Evolutionary conservation across 352 stramenopile species (phyloP).

Genomic region (Peronosclerospora sorghi): DNA sequence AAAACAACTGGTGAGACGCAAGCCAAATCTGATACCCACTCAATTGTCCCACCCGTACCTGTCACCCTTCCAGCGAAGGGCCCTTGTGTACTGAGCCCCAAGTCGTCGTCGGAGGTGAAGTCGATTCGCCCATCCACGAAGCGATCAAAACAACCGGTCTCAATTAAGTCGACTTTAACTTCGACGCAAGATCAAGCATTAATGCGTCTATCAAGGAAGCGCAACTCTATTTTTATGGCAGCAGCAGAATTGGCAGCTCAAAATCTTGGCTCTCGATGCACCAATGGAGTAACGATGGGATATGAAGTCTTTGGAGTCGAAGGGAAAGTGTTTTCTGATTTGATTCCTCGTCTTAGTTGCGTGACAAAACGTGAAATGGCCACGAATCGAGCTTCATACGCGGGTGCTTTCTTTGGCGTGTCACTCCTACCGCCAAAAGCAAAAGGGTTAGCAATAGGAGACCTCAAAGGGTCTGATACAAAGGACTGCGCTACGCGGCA

Average conservation of each 20-base stretch:
- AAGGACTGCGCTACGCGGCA: neutral
- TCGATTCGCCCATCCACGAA: constrained; percentile 3
- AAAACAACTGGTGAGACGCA: neutral
- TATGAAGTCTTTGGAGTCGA: constrained; percentile 26
- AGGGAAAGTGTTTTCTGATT: constrained; percentile 15
- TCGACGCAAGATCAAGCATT: constrained; percentile 30
- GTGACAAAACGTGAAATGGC: constrained; percentile 21
- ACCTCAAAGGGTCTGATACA: neutral
- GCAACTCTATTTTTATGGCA: constrained; percentile 42
- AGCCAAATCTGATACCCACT: constrained; percentile 1
- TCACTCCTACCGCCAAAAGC: constrained; percentile 11
- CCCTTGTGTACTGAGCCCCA: constrained; percentile 5
- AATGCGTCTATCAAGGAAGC: constrained; percentile 38
- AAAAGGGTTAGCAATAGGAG: constrained; percentile 3
- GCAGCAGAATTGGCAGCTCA: constrained; percentile 10
- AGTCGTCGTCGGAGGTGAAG: constrained; percentile 1
- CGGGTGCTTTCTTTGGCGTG: constrained; percentile 26
- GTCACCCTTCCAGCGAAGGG: neutral
- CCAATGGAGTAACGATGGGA: constrained; percentile 9
- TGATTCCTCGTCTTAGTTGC: constrained; percentile 21
- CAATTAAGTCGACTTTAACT: constrained; percentile 14
- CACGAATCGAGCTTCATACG: constrained; percentile 10
- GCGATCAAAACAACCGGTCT: constrained; percentile 40
- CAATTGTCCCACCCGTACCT: neutral
- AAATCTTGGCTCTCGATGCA: neutral